phyloP scores from a whole-genome alignment of 352 stramenopile species.

The Discostella stelligera region DNA sequence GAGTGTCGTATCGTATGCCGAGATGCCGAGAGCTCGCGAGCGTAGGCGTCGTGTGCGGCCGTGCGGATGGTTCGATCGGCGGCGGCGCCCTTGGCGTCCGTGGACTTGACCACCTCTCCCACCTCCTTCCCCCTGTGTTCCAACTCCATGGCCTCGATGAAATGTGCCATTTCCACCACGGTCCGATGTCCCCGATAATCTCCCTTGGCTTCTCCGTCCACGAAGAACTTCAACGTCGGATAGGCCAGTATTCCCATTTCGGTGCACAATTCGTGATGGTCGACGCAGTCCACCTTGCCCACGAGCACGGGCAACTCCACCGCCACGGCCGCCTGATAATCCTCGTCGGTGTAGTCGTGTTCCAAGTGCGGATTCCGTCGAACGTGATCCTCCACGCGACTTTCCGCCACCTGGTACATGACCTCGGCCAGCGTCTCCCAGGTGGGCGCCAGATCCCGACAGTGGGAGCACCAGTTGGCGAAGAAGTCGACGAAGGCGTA shows the following conservation, averaged over 20 bases:
- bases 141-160: constrained; percentile 69
- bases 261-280: constrained; percentile 88
- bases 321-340: constrained; percentile 64
- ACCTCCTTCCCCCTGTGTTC: constrained; percentile 87
- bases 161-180: constrained; percentile 74
- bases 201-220: constrained; percentile 87
- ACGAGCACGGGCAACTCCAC: constrained; percentile 76
- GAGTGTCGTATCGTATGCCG: constrained; percentile 42
- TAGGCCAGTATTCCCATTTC: constrained; percentile 94
- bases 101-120: constrained; percentile 85
- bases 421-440: constrained; percentile 81
- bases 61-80: constrained; percentile 27
- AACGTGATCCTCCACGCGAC: constrained; percentile 42
- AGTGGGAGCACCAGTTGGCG: constrained; percentile 77
- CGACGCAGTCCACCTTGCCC: constrained; percentile 92
- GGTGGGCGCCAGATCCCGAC: constrained; percentile 74
- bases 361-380: constrained; percentile 34
- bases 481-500: constrained; percentile 83
- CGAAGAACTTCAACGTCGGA: constrained; percentile 95
- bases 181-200: constrained; percentile 85
- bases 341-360: constrained; percentile 65
- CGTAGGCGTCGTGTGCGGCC: constrained; percentile 45
- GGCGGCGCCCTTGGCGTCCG: constrained; percentile 77
- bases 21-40: constrained; percentile 25
- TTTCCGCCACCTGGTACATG: constrained; percentile 69